A percentile compares a stretch with the other conserved stretches of the same genome.
Conservation (phyloP, 1,284 basidiomycete species). For the Leucocoprinus gongylophorus region DNA sequence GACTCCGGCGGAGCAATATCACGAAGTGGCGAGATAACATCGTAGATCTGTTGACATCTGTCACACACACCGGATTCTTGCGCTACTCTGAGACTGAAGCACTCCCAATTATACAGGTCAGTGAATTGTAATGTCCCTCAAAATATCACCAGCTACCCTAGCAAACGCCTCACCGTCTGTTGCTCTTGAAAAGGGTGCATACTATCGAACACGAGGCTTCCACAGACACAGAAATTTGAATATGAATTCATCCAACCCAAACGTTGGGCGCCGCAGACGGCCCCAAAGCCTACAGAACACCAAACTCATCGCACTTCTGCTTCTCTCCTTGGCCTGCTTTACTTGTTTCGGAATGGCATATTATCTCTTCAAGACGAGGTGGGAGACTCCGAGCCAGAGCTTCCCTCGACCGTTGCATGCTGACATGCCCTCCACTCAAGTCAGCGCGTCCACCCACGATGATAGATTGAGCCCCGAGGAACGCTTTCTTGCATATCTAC, state of each 20-base stretch:
- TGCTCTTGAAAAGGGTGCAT: slow-evolving; percentile 54
- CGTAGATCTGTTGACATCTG: not conserved
- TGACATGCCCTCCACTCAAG: slow-evolving; percentile 18
- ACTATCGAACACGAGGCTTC: slow-evolving; percentile 47
- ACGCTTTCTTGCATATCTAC: slow-evolving; percentile 56
- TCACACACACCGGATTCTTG: not conserved
- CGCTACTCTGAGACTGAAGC: not conserved
- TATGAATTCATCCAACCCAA: slow-evolving; percentile 14
- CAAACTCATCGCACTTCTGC: slow-evolving; percentile 30
- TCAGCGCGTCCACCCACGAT: slow-evolving; percentile 16
- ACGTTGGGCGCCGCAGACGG: slow-evolving; percentile 11
- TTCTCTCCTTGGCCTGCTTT: slow-evolving; percentile 43
- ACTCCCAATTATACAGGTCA: not conserved
- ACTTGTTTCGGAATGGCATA: slow-evolving; percentile 54
- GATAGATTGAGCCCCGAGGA: slow-evolving; percentile 18
- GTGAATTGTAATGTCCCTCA: slow-evolving; percentile 22
- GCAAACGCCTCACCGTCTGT: slow-evolving; percentile 51
- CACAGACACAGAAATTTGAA: slow-evolving; percentile 17
- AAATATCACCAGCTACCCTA: slow-evolving; percentile 18
- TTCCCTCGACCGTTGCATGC: slow-evolving; percentile 8
- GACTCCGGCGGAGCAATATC: slow-evolving; percentile 3
- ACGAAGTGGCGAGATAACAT: slow-evolving; percentile 1
- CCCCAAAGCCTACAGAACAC: slow-evolving; percentile 19
- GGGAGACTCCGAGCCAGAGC: slow-evolving; percentile 24
- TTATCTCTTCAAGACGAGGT: slow-evolving; percentile 60